Percentiles rank a stretch among this genome's conserved stretches.
These are phyloP conservation scores for Byssothecium circinans DNA, from an alignment of 2,329 filamentous ascomycete genomes.

Conservation along the genomic window DNA sequence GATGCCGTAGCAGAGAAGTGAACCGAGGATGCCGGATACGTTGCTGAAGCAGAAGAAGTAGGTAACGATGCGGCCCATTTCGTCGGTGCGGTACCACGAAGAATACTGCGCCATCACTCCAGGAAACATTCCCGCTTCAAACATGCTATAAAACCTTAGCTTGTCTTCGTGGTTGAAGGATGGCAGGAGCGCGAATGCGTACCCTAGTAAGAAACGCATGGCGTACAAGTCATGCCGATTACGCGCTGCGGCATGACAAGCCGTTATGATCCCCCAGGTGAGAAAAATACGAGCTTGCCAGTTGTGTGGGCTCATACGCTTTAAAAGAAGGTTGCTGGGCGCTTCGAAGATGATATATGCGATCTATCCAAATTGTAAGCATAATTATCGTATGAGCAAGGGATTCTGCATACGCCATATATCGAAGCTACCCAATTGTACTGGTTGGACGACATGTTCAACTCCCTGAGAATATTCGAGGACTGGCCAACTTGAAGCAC, in stretches of 20 bases:
- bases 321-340: slow-evolving; percentile 42
- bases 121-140: slow-evolving; percentile 31
- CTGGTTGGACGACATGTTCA: slow-evolving; percentile 23
- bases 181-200: not conserved
- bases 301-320: slow-evolving; percentile 38
- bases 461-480: slow-evolving; percentile 21
- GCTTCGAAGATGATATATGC: slow-evolving; percentile 31
- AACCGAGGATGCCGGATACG: slow-evolving; percentile 38
- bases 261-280: slow-evolving; percentile 28
- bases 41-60: slow-evolving; percentile 40
- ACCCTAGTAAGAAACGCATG: slow-evolving; percentile 26
- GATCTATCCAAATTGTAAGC: slow-evolving; percentile 11
- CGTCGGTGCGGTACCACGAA: slow-evolving; percentile 43
- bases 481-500: slow-evolving; percentile 25
- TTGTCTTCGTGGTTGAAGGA: slow-evolving; percentile 40
- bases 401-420: slow-evolving; percentile 14
- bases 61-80: slow-evolving; percentile 41
- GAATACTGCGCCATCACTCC: slow-evolving; percentile 38
- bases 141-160: slow-evolving; percentile 31
- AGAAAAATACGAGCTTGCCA: slow-evolving; percentile 40
- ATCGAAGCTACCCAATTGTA: slow-evolving; percentile 31
- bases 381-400: too few species aligned
- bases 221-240: slow-evolving; percentile 29
- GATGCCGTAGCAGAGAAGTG: slow-evolving; percentile 25
- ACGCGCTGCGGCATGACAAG: slow-evolving; percentile 32